These are phyloP conservation scores for Byssoonygena ceratinophila DNA, from an alignment of 2,329 filamentous ascomycete genomes.

Conservation along the genomic window DNA sequence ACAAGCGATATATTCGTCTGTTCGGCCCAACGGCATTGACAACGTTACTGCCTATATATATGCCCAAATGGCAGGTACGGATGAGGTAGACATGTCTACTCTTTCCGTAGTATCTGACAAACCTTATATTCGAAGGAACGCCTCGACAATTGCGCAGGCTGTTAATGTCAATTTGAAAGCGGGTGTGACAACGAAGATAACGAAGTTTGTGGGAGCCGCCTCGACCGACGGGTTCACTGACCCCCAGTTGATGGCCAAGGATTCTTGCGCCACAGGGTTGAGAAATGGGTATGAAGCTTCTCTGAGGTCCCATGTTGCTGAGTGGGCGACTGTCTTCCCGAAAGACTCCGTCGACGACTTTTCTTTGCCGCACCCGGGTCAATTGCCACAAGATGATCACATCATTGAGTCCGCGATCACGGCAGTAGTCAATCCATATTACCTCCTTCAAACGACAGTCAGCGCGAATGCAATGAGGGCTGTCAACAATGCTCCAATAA, in stretches of 20 bases:
- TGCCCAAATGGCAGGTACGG: constrained; percentile 33
- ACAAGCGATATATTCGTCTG: constrained; percentile 53
- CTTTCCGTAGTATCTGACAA: constrained; percentile 37
- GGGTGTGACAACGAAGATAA: constrained; percentile 46
- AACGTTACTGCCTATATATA: constrained; percentile 55
- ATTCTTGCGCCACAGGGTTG: constrained; percentile 44
- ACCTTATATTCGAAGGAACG: constrained; percentile 45
- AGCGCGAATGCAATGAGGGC: constrained; percentile 44
- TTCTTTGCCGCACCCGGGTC: constrained; percentile 45
- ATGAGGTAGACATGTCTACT: constrained; percentile 35
- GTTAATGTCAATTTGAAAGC: constrained; percentile 45
- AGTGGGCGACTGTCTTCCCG: constrained; percentile 54
- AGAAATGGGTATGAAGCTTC: constrained; percentile 46
- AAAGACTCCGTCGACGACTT: constrained; percentile 55
- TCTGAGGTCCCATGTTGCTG: constrained; percentile 46
- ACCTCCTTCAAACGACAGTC: constrained; percentile 42
- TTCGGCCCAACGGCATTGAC: constrained; percentile 50
- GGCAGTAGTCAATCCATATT: constrained; percentile 40
- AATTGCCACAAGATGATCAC: constrained; percentile 46
- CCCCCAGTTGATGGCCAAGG: constrained; percentile 45
- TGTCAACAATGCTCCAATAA: constrained; percentile 43
- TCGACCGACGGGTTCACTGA: constrained; percentile 57
- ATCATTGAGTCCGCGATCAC: constrained; percentile 45
- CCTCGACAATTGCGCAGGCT: constrained; percentile 55
- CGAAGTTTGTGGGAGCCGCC: constrained; percentile 58